Base-by-base conservation (phyloP, 208 protist species). In the Leishmania martiniquensis region DNA sequence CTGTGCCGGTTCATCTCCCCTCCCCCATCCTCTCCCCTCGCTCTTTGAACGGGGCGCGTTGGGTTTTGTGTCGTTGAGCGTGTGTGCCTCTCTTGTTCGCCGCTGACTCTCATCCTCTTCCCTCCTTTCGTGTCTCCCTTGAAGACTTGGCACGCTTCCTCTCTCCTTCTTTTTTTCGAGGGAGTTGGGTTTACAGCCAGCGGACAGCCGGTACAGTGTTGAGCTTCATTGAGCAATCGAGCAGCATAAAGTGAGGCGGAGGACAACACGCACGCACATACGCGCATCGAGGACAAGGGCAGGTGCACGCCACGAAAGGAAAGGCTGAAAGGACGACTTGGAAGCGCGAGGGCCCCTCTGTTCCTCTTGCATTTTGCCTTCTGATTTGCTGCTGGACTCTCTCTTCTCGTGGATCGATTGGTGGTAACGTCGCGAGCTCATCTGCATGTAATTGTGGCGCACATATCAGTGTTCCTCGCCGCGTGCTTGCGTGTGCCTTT, bases 111-210 rank as follows among this genome's bases (percentile, higher is more conserved):
- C 4, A 5, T 42, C n/a, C 10, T 22, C 2, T 4, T 42, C 32
- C 59, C 12, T 32, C 34, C 15, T 32, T 59, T 52, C 25, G 45
- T 51, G 63, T 37, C 37, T 37, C 42, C 0, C 20, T 29, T n/a
- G 39, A 42, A n/a, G n/a, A n/a, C n/a, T n/a, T n/a, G n/a, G n/a
- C n/a, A n/a, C 34, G 15, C 34, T 5, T 29, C 32, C 25, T 55
- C 68, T 52, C 15, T 76, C 68, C 45, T 68, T 76, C 1, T 54
- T 76, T 69, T 22, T 69, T 72, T 71, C 52, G 12, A n/a, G n/a
- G 44, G 13, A 37, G 34, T 3, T 47, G 29, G n/a, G 5, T 25
- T 54, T 20, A 54, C 49, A 54, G 52, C 17, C 29, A 10, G 52
- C 17, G 22, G 52, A 42, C n/a, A 6, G 3, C 34, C 29, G 13